phyloP scores from a whole-genome alignment of 352 stramenopile genomes.

The Phytophthora palmivora region DNA sequence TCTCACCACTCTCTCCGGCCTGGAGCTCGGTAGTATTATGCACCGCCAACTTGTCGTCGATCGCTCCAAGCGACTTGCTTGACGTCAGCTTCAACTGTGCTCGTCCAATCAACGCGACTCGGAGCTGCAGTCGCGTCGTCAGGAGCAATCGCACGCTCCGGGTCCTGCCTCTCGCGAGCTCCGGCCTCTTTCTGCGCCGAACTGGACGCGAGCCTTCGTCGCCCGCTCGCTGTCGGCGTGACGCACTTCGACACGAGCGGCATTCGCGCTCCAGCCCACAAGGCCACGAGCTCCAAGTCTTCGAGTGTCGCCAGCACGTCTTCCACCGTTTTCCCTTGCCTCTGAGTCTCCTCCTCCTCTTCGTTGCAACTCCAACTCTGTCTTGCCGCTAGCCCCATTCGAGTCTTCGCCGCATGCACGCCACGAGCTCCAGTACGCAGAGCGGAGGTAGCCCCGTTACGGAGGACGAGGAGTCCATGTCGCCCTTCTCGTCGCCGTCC shows the following conservation, averaged over 20 bases:
- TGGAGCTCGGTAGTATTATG: too few species aligned
- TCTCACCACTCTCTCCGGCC: too few species aligned
- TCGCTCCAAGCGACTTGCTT: too few species aligned
- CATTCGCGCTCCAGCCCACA: slow-evolving; percentile 31
- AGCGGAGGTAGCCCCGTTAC: slow-evolving; percentile 64
- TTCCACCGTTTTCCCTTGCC: slow-evolving; percentile 16
- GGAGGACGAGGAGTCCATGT: slow-evolving; percentile 58
- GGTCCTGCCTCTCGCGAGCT: slow-evolving; percentile 20
- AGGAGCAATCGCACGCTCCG: slow-evolving; percentile 17
- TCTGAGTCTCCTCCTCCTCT: not conserved
- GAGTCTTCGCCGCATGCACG: slow-evolving; percentile 37
- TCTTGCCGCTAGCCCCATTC: slow-evolving; percentile 12
- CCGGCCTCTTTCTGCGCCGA: slow-evolving; percentile 40
- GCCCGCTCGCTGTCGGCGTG: slow-evolving; percentile 28
- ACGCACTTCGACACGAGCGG: slow-evolving; percentile 18
- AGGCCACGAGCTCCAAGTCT: slow-evolving; percentile 23
- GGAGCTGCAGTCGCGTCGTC: slow-evolving; percentile 14
- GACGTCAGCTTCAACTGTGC: slow-evolving; percentile 31
- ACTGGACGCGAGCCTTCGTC: slow-evolving; percentile 33
- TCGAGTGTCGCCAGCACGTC: slow-evolving; percentile 12
- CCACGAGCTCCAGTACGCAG: slow-evolving; percentile 53
- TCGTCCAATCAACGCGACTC: slow-evolving; percentile 9
- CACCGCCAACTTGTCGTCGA: too few species aligned
- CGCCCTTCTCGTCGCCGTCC: slow-evolving; percentile 40
- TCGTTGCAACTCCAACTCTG: not conserved